Evolutionary conservation across 2,329 filamentous ascomycete species (phyloP), one percentile per base, ranked within the genome.

Genomic region (Bipolaris gigantea): DNA sequence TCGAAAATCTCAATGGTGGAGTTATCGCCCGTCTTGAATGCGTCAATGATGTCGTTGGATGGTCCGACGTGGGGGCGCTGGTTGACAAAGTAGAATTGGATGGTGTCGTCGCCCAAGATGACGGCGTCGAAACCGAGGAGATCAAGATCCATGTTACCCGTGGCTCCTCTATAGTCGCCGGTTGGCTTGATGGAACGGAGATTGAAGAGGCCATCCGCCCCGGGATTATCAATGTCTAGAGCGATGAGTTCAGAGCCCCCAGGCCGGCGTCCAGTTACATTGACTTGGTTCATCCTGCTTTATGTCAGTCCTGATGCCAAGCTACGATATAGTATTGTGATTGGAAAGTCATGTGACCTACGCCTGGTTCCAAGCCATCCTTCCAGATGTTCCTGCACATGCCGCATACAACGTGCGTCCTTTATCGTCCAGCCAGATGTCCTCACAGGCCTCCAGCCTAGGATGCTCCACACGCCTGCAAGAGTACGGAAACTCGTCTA

Each of bases 71-170:
- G 63, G 6, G 69, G 68, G 1, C 67, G 55, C 15, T 66, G 57
- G 30, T 72, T 72, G 27, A 68, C 50, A 15, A 71, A 48, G 41
- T 65, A 70, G 49, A 70, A 71, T 11, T 64, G 62, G 15, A 71
- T 57, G 0, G 66, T 69, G 2, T 60, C 53, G 7, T 58, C 57
- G 44, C 66, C 61, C 16, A 69, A 48, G 5, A 61, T 35, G n/a
- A 67, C 59, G 1, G 55, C 68, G 15, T 69, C 66, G 15, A 71
- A 70, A 13, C 68, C 69, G 0, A 70, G 42, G 5, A 65, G 39
- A 34, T 72, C 67, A 7, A 70, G 39, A 2, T 58, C 36, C 4
- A 44, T 44, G 23, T 69, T 61, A 11, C 67, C 67, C 13, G 53
- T 61, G 1, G 60, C 66, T 30, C 66, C 67, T 7, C 39, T 42